Evolutionary conservation across 768 basidiomycete genomes (phyloP), one percentile per base, ranked within the genome.

Genomic region (Phylloporus scabripes): DNA sequence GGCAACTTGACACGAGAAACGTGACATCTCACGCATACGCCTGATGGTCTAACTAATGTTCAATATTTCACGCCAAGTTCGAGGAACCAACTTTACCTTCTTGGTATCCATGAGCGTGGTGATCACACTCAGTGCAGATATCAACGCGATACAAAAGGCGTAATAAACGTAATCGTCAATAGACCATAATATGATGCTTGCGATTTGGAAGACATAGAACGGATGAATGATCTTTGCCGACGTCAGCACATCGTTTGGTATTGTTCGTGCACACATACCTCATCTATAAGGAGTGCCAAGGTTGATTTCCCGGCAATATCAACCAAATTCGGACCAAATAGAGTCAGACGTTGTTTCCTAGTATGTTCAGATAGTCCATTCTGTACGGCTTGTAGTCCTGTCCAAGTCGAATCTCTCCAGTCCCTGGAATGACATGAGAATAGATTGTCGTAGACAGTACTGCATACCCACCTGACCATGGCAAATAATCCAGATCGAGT

Each of bases 121-220:
- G 1, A 75, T 64, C 53, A 97, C 87, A 60, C 90, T 95, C 50
- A 86, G 73, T 28, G 84, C 70, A 29, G 90, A 93, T 60, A 99
- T 98, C 36, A 96, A 72, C 24, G 83, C 91, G 57, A 98, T 99
- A 59, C 93, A 96, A 58, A 94, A 95, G 10, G 94, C 95, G 65
- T 98, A 98, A 61, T 97, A 97, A 57, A 86, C 92, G 62, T 98
- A 99, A 64, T 97, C 80, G 56, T 99, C 96, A 45, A 98, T 60
- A 1, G 88, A 87, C 96, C 96, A 99, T 6, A 99, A 71, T 33
- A 89, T 72, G 57, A 98, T 87, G 56, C 92, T 96, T 43, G 92
- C 92, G 56, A 97, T 84, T 76, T 99, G 96, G 63, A 99, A 99
- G 47, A 99, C 86, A 63, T 97, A 98, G 69, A 98, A 98, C 0